Percentiles rank a stretch among this genome's conserved stretches.
Conservation (phyloP, 495 filamentous ascomycete genomes). For the Cercophora newfieldiana region DNA sequence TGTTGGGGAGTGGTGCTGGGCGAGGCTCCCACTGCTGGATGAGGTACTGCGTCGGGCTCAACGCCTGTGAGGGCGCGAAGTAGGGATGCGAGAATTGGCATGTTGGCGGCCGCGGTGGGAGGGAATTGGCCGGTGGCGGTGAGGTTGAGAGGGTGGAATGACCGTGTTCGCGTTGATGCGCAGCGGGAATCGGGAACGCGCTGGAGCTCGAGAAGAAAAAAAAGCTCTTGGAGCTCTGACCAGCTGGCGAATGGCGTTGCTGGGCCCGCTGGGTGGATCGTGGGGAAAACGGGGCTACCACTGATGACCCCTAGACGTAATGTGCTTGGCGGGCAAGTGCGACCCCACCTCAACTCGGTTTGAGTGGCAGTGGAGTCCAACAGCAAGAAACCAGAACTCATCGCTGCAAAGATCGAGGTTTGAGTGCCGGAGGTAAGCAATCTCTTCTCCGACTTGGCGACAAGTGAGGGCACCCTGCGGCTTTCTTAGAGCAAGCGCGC, state of each 20-base stretch:
- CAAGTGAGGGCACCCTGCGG: too few relatives aligned
- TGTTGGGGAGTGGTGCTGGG: not conserved
- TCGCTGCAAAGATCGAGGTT: not conserved
- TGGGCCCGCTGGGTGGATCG: not conserved
- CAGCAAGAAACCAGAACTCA: not conserved
- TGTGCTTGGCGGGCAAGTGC: not conserved
- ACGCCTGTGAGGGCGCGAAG: constrained; percentile 11
- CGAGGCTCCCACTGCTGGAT: not conserved
- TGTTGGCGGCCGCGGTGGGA: constrained; percentile 1
- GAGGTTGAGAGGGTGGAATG: not conserved
- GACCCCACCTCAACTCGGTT: not conserved
- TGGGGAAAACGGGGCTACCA: not conserved
- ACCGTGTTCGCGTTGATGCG: not conserved
- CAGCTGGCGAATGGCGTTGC: not conserved
- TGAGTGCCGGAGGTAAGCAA: not conserved
- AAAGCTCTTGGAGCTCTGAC: constrained; percentile 1
- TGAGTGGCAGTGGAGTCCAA: not conserved
- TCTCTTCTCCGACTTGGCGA: not conserved
- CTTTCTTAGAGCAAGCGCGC: too few relatives aligned
- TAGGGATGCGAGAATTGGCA: constrained; percentile 16
- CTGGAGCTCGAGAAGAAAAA: not conserved
- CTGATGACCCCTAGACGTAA: not conserved
- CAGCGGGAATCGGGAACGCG: not conserved
- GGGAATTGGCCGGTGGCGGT: not conserved
- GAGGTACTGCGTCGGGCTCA: not conserved